Base-by-base conservation (phyloP, 2,329 filamentous ascomycete genomes). In the Daldinia eschscholtzii region DNA sequence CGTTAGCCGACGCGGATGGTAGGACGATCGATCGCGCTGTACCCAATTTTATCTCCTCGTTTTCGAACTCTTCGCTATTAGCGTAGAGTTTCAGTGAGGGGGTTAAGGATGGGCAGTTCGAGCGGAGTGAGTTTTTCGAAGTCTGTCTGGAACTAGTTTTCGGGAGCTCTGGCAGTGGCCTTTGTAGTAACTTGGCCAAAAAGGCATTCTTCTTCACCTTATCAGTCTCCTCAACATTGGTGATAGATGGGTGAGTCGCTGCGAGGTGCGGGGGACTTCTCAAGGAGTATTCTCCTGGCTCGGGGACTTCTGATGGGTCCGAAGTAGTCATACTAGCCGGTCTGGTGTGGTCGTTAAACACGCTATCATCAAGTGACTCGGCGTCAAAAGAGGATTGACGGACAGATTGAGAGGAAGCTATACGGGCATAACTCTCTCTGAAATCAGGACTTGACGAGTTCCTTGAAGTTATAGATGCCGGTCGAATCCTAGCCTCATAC, bases 101-200 rank as follows among this genome's bases (percentile, higher is more conserved):
- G 10, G 78, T 79, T 23, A 79, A 65, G 3, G 78, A 79, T 30
- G 77, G 77, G 26, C 78, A 78, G 48, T 61, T 75, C 4, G 77
- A 79, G 26, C 71, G 65, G 3, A 76, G 42, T 9, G 77, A 79
- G 9, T 72, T 76, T 20, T 65, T 70, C 1, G 78, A 79, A 6
- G 70, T 50, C 44, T 70, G 73, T 39, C 74, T 74, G 35, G 72
- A 67, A 26, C 65, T 61, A n/a, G 44, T 15, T 20, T 60, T 70
- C 2, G 76, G 77, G 13, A 75, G 63, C n/a, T 78, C 74, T 7
- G 76, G 76, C 13, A 78, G 57, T n/a, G 76, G 76, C 28, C 76
- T 76, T 50, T 74, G 70, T 39, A 72, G 57, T 9, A 72, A 44
- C 9, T 70, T 71, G 6, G 41, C 37, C 20, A 61, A 59, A 10